A percentile compares a stretch with the other conserved stretches of the same genome.
Evolutionary conservation across 2,329 filamentous ascomycete genomes (phyloP).

Genomic region (Meredithiella fracta): DNA sequence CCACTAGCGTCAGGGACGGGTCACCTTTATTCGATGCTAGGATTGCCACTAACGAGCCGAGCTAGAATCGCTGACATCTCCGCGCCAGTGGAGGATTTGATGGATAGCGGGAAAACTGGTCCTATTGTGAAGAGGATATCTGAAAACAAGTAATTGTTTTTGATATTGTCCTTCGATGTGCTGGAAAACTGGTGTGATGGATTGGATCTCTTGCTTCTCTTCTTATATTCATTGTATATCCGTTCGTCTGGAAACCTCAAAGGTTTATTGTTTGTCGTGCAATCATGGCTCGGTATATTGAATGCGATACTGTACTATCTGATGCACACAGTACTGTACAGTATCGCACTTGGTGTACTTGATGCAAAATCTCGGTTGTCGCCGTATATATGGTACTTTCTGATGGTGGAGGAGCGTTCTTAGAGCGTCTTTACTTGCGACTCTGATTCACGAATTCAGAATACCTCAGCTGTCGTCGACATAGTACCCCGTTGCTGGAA

Average conservation of each 20-base stretch:
- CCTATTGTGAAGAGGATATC: not conserved
- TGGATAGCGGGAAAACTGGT: not conserved
- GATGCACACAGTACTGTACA: not conserved
- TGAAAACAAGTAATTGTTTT: no score
- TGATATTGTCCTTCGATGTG: no score
- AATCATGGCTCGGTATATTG: not conserved
- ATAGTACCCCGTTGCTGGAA: not conserved
- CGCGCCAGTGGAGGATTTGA: not conserved
- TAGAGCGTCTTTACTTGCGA: not conserved
- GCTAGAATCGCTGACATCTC: not conserved
- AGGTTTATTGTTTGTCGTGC: not conserved
- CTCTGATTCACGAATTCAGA: not conserved
- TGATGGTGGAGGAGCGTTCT: no score
- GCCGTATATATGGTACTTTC: no score
- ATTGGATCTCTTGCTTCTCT: no score
- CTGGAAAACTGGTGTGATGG: no score
- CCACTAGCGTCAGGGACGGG: not conserved
- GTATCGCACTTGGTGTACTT: not conserved
- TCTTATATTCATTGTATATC: no score
- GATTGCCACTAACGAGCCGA: conserved; percentile 8
- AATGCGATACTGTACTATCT: not conserved
- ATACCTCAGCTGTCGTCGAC: not conserved
- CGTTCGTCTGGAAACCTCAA: not conserved
- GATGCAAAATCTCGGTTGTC: no score
- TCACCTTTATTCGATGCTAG: not conserved